phyloP scores from a whole-genome alignment of 176 grass and related monocot species.

The Coix lacrymajobi region DNA sequence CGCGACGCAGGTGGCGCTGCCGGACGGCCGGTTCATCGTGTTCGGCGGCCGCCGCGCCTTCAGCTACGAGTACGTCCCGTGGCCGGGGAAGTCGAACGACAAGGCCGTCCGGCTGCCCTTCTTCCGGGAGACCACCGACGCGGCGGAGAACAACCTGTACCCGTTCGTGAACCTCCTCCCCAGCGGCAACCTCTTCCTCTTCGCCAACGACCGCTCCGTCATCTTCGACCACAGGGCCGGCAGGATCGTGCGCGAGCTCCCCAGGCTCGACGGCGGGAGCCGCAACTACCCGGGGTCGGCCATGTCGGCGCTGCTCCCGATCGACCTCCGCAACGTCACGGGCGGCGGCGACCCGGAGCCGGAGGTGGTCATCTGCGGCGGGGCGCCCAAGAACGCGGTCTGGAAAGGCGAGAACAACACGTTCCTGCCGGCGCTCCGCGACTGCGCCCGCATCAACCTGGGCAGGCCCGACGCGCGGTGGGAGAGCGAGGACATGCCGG shows the following conservation, averaged over 20 bases:
- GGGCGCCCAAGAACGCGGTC: constrained; percentile 51
- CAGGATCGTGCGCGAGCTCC: constrained; percentile 61
- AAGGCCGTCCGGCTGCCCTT: constrained; percentile 31
- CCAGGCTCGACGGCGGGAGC: constrained; percentile 47
- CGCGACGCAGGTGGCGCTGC: constrained; percentile 48
- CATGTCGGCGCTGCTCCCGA: constrained; percentile 72
- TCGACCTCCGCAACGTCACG: constrained; percentile 46
- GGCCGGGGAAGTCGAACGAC: constrained; percentile 35
- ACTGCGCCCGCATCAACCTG: constrained; percentile 63
- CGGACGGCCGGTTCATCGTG: constrained; percentile 60
- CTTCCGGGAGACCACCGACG: constrained; percentile 63
- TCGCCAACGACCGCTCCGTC: constrained; percentile 82
- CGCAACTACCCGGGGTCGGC: constrained; percentile 80
- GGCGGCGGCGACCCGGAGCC: constrained; percentile 20
- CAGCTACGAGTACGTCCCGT: constrained; percentile 62
- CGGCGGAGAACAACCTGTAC: constrained; percentile 93
- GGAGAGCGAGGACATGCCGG: constrained; percentile 64
- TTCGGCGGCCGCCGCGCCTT: constrained; percentile 72
- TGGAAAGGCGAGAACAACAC: constrained; percentile 36
- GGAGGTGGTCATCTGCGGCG: constrained; percentile 81
- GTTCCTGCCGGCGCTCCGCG: constrained; percentile 37
- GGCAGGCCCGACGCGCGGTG: constrained; percentile 36
- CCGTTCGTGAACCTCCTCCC: constrained; percentile 88
- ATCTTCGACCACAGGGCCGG: constrained; percentile 46
- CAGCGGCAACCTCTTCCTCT: constrained; percentile 79